Base-by-base conservation (phyloP, 352 stramenopile genomes). In the Peronospora destructor region DNA sequence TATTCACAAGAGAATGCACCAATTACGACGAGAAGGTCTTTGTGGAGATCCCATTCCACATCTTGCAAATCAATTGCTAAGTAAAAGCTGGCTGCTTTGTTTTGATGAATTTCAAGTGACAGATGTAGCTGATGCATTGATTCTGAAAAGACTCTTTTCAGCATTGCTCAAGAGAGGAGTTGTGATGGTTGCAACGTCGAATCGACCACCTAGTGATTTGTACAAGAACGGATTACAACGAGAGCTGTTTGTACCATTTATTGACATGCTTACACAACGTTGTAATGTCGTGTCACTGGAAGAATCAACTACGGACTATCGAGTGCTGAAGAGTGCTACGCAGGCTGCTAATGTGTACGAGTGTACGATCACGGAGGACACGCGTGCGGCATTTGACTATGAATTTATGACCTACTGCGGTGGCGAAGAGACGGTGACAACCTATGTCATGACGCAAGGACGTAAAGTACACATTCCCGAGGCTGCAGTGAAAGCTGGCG, bases 51-150 rank as follows among this genome's bases (percentile, higher is more conserved):
- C 79, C 13, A 91, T 92, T 41, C 77, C 79, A 49, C 72, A 85
- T 45, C 83, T 98, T 43, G 81, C 86, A 8, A 57, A 85, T 42
- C 76, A 97, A 45, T 52, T 98, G 6, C 66, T 96, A 25, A 25
- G 71, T 34, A 78, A 90, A 52, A 85, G 84, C 23, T 94, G 87
- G 56, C 56, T 99, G 25, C 68, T 99, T 5, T 98, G 93, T 74
- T 97, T 99, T 61, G 96, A 99, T 66, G 96, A 99, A 76, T 98
- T 99, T 53, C 94, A 98, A 73, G 88, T 97, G 28, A 98, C 91
- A 4, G 96, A 99, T 65, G 88, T 99, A 39, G 95, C 91, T 0
- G 95, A 98, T 70, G 96, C 96, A 33, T 62, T 98, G 33, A 98
- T 99, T 45, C 63, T 98, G 33, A 71, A 73, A 3, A 79, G 92